A percentile compares a stretch with the other conserved stretches of the same genome.
phyloP scores from a whole-genome alignment of 805 yeast species.

The Candida nonsorbophila region DNA sequence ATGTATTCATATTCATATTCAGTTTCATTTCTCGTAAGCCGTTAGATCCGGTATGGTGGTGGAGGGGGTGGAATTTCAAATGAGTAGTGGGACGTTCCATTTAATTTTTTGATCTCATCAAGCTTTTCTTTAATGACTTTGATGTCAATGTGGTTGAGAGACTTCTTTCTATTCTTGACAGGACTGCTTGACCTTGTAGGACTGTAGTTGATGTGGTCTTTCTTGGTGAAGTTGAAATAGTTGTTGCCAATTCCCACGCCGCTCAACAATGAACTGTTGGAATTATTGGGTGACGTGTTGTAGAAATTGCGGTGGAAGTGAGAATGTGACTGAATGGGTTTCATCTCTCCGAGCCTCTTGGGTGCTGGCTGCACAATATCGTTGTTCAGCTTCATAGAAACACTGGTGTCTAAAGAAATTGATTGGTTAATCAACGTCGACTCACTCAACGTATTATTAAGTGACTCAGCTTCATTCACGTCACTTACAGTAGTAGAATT shows the following conservation, averaged over 20 bases:
- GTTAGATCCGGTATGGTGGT: too few species aligned
- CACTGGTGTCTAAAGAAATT: too few species aligned
- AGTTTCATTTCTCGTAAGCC: too few species aligned
- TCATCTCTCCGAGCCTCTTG: conserved; percentile 5
- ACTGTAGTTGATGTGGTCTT: conserved; percentile 5
- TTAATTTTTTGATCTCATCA: conserved; percentile 9
- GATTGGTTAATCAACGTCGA: too few species aligned
- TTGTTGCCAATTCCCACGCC: conserved; percentile 38
- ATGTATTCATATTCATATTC: too few species aligned
- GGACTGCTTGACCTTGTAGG: background rate
- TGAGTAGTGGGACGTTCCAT: conserved; percentile 5
- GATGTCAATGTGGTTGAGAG: conserved; percentile 10
- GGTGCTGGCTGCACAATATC: conserved; percentile 13
- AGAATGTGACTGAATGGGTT: conserved; percentile 14
- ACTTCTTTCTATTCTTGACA: conserved; percentile 4
- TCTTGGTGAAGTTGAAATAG: conserved; percentile 31
- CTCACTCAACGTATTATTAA: too few species aligned
- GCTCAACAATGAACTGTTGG: conserved; percentile 12
- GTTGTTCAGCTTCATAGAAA: too few species aligned
- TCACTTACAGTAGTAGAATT: too few species aligned
- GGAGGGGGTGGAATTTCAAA: conserved; percentile 17
- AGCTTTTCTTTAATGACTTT: conserved; percentile 13
- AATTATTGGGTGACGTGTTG: conserved; percentile 10
- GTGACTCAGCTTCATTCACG: too few species aligned
- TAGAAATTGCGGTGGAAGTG: conserved; percentile 12